Percentiles rank a stretch among this genome's conserved stretches.
Conservation (phyloP, 2,329 filamentous ascomycete species). For the Ophiostoma ulmi region DNA sequence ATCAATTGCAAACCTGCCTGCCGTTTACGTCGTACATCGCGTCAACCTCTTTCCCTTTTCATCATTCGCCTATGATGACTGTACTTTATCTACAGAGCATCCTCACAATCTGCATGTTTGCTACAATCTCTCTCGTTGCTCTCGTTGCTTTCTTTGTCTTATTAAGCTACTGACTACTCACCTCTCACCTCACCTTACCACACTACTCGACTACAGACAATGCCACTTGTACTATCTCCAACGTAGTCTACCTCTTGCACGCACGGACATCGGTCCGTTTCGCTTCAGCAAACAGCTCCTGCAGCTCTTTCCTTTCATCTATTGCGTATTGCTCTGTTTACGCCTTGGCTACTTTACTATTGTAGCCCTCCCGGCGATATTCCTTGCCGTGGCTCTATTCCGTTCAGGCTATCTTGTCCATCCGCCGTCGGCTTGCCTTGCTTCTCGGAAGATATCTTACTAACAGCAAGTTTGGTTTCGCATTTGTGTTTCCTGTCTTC, state of each 20-base stretch:
- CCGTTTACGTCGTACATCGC: not conserved
- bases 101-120: not conserved
- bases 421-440: not conserved
- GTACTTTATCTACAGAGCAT: not conserved
- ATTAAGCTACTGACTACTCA: not conserved
- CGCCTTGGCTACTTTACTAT: not conserved
- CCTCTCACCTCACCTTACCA: not conserved
- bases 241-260: not conserved
- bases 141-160: too few species aligned
- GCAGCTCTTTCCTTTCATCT: not conserved
- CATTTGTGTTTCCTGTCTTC: not conserved
- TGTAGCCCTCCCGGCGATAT: not conserved
- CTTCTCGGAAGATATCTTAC: not conserved
- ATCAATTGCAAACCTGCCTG: not conserved
- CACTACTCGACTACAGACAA: not conserved
- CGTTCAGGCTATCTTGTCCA: not conserved
- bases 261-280: slow-evolving; percentile 7
- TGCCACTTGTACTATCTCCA: not conserved
- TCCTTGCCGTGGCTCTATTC: not conserved
- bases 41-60: not conserved
- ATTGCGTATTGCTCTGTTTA: not conserved
- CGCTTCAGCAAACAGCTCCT: not conserved
- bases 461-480: not conserved
- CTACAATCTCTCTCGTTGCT: too few species aligned
- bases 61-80: not conserved